Evolutionary conservation across 2,329 filamentous ascomycete genomes (phyloP).

Genomic region (Tolypocladium guangdongense): DNA sequence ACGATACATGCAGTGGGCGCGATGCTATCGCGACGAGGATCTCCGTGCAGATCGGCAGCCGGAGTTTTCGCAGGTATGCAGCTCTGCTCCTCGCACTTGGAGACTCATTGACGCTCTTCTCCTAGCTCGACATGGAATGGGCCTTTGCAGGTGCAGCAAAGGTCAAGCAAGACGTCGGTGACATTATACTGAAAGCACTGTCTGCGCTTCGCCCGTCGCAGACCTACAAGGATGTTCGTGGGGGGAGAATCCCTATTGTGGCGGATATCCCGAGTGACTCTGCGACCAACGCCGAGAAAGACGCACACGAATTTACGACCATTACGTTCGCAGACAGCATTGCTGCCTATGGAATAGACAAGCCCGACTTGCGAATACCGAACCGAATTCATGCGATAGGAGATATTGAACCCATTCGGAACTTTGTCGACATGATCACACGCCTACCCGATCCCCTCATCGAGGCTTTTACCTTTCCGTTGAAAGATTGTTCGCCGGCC

Average conservation of each 20-base stretch:
- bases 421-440: constrained; percentile 67
- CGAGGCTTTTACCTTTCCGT: constrained; percentile 60
- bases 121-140: constrained; percentile 84
- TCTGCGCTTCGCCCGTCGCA: constrained; percentile 15
- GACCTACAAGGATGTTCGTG: constrained; percentile 54
- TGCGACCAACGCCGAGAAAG: constrained; percentile 7
- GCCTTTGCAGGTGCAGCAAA: constrained; percentile 55
- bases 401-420: constrained; percentile 40
- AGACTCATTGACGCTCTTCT: not conserved
- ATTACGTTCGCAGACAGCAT: constrained; percentile 45
- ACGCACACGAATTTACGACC: constrained; percentile 20
- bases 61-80: constrained; percentile 76
- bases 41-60: constrained; percentile 85
- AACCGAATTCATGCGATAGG: constrained; percentile 55
- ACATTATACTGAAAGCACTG: constrained; percentile 20
- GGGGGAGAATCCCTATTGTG: constrained; percentile 21
- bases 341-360: constrained; percentile 73
- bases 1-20: constrained; percentile 85
- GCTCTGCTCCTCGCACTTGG: not conserved
- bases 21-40: constrained; percentile 93
- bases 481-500: constrained; percentile 39
- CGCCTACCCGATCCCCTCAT: constrained; percentile 56
- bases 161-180: constrained; percentile 24
- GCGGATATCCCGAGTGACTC: constrained; percentile 11
- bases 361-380: constrained; percentile 75